A percentile compares a stretch with the other conserved stretches of the same genome.
phyloP scores from a whole-genome alignment of 208 protist species.

The Crithidia mellificae region DNA sequence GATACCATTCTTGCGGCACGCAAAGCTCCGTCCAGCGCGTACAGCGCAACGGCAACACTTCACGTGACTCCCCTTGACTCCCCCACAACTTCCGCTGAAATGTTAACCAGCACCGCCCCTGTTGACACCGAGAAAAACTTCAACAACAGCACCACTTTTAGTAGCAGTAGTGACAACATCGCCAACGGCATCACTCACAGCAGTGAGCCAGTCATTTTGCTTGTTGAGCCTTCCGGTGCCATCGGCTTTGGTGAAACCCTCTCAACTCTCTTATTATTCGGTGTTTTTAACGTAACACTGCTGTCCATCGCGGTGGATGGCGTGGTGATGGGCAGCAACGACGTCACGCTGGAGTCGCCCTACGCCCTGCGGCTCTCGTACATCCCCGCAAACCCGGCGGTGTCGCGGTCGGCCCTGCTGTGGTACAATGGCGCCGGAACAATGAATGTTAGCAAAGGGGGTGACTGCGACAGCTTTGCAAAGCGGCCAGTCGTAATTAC shows the following conservation, averaged over 20 bases:
- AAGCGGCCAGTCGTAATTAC: slow-evolving; percentile 20
- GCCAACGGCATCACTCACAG: background rate
- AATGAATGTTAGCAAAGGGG: background rate
- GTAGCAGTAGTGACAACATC: background rate
- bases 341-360: slow-evolving; percentile 18
- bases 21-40: background rate
- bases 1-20: background rate
- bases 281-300: slow-evolving; percentile 25
- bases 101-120: background rate
- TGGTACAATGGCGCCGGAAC: slow-evolving; percentile 9
- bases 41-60: background rate
- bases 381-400: slow-evolving; percentile 31
- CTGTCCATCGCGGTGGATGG: slow-evolving; percentile 35
- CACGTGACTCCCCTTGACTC: background rate
- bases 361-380: slow-evolving; percentile 27
- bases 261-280: slow-evolving; percentile 33
- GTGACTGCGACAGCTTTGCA: slow-evolving; percentile 9
- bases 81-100: background rate
- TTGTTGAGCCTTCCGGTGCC: slow-evolving; percentile 37
- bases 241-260: slow-evolving; percentile 45
- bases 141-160: background rate
- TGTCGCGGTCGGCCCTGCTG: slow-evolving; percentile 12
- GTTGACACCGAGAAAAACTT: background rate
- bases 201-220: slow-evolving; percentile 14
- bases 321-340: slow-evolving; percentile 10